Conservation (phyloP, 225 moss, liverwort and hornwort species). For the Climacium dendroides region DNA sequence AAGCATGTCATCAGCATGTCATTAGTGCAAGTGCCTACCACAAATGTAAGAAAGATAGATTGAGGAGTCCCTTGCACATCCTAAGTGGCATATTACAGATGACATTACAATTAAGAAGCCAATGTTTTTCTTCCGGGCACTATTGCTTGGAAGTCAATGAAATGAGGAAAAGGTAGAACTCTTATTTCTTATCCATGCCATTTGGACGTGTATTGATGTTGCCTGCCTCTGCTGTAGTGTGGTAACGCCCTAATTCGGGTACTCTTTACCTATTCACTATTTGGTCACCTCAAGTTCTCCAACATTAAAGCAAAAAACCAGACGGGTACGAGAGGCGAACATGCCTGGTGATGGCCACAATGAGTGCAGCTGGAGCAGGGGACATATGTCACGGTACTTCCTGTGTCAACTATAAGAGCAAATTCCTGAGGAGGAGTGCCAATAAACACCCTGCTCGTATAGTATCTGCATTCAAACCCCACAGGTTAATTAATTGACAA, state of each 20-base stretch:
- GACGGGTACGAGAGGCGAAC: background rate
- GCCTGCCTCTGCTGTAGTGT: background rate
- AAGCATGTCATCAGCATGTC: background rate
- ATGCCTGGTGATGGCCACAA: conserved; percentile 82
- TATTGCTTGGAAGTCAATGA: background rate
- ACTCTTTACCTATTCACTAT: background rate
- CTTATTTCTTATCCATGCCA: background rate
- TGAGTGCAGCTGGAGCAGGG: conserved; percentile 82
- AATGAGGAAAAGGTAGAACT: background rate
- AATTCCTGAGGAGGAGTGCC: conserved; percentile 83
- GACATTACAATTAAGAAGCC: background rate
- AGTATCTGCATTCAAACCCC: conserved; percentile 54
- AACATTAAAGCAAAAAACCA: background rate
- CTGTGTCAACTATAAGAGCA: conserved; percentile 90
- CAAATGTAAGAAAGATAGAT: background rate
- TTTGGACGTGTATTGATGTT: too few species aligned
- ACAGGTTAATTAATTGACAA: background rate
- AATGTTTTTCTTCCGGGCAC: background rate
- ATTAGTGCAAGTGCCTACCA: background rate
- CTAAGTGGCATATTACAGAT: background rate
- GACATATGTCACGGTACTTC: conserved; percentile 91
- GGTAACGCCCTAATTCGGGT: background rate
- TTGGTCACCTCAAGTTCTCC: background rate
- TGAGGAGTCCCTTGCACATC: background rate
- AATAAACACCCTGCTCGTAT: conserved; percentile 55